phyloP scores from a whole-genome alignment of 2,329 filamentous ascomycete genomes.

The Tolypocladium tundrense region DNA sequence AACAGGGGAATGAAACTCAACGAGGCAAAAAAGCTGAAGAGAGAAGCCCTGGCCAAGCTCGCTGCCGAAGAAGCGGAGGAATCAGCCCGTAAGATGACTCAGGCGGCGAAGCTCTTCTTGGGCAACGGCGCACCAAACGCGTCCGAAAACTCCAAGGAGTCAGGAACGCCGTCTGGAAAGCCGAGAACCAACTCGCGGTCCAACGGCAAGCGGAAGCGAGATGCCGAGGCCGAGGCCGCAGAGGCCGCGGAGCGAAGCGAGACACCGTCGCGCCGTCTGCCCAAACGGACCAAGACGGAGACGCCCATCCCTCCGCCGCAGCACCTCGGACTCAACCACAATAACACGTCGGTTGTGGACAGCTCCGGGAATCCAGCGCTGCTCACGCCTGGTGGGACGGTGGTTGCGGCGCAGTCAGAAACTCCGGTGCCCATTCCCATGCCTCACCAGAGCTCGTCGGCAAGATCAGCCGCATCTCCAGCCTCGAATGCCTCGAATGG shows the following conservation, averaged over 20 bases:
- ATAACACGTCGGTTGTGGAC: constrained; percentile 16
- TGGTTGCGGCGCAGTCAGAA: constrained; percentile 20
- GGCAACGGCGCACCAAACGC: constrained; percentile 14
- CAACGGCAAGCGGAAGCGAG: constrained; percentile 35
- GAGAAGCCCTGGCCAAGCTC: constrained; percentile 51
- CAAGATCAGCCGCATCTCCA: constrained; percentile 20
- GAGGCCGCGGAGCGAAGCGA: constrained; percentile 14
- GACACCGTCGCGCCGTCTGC: constrained; percentile 24
- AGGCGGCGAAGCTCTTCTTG: constrained; percentile 35
- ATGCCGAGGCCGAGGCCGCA: constrained; percentile 21
- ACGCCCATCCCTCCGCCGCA: constrained; percentile 42
- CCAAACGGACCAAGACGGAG: constrained; percentile 46
- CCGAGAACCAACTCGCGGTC: constrained; percentile 20
- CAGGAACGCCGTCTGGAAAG: constrained; percentile 13
- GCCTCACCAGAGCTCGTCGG: constrained; percentile 17
- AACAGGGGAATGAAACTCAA: constrained; percentile 72
- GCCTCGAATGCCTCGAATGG: constrained; percentile 12
- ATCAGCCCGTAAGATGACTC: constrained; percentile 41
- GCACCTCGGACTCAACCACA: constrained; percentile 19
- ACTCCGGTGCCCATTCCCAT: constrained; percentile 32
- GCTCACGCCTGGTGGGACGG: constrained; percentile 2
- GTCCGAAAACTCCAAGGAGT: constrained; percentile 17
- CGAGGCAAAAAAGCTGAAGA: constrained; percentile 65
- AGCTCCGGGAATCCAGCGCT: constrained; percentile 8
- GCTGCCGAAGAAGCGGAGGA: constrained; percentile 54